These are phyloP conservation scores for Pythium periplocum DNA, from an alignment of 352 stramenopile genomes.

Conservation along the genomic window DNA sequence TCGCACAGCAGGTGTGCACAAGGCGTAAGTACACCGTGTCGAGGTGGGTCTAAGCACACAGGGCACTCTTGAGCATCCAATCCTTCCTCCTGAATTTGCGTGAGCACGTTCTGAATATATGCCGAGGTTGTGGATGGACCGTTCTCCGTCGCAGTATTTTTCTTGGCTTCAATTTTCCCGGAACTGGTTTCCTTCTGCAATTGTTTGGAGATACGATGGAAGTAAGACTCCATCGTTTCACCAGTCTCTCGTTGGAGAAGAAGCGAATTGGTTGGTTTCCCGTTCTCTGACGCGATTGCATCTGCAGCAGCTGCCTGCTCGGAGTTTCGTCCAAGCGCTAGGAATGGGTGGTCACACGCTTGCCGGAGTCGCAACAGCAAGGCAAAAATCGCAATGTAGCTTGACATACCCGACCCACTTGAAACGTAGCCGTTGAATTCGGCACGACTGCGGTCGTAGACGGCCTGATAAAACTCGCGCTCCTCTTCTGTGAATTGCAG, in stretches of 20 bases:
- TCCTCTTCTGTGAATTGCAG: constrained; percentile 75
- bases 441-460: constrained; percentile 79
- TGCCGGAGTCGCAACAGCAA: constrained; percentile 84
- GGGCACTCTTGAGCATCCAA: constrained; percentile 80
- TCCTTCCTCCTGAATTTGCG: constrained; percentile 73
- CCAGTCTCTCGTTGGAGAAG: constrained; percentile 35
- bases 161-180: constrained; percentile 8
- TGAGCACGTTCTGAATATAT: constrained; percentile 70
- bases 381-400: constrained; percentile 88
- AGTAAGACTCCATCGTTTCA: constrained; percentile 58
- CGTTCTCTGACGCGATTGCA: not conserved
- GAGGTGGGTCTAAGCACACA: constrained; percentile 75
- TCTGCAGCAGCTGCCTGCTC: constrained; percentile 21
- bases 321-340: constrained; percentile 68
- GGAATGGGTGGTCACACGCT: constrained; percentile 87
- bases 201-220: constrained; percentile 44
- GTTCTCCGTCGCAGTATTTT: not conserved
- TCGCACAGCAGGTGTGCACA: constrained; percentile 86
- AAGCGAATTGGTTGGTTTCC: constrained; percentile 1
- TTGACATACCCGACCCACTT: constrained; percentile 60
- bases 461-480: constrained; percentile 79
- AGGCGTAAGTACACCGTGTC: constrained; percentile 66
- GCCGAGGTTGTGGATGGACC: constrained; percentile 1
- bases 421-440: constrained; percentile 88
- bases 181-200: constrained; percentile 44